Percentiles rank a stretch among this genome's conserved stretches.
These are phyloP conservation scores for Beauveria sp. DNA, from an alignment of 2,329 filamentous ascomycete species.

Conservation along the genomic window DNA sequence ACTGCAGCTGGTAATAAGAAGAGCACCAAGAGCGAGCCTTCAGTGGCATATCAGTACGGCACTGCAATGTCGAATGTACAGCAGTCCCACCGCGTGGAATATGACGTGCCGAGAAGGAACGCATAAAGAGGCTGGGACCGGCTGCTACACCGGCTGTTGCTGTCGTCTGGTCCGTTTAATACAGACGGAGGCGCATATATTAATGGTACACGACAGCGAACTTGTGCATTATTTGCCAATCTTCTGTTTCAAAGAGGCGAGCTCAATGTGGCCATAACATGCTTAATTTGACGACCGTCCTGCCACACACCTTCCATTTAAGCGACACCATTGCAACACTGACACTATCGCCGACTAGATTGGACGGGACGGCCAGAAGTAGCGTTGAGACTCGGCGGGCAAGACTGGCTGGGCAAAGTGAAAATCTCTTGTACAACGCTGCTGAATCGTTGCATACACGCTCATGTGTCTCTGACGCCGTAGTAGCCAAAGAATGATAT, in stretches of 20 bases:
- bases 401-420: not conserved
- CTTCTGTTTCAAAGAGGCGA: not conserved
- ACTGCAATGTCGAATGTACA: not conserved
- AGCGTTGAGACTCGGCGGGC: not conserved
- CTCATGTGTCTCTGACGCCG: not conserved
- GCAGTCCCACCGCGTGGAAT: not conserved
- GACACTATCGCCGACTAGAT: not conserved
- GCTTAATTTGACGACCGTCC: not conserved
- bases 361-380: slow-evolving; percentile 6
- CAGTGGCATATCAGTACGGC: not conserved
- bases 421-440: not conserved
- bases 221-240: not conserved
- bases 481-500: not conserved
- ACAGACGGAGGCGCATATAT: not conserved
- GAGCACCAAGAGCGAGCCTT: not conserved
- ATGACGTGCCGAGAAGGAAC: not conserved
- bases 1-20: not conserved
- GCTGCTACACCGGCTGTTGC: not conserved
- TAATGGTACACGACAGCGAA: not conserved
- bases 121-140: not conserved
- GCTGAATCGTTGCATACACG: too few species aligned
- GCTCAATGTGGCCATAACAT: not conserved
- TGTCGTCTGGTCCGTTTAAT: not conserved
- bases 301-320: not conserved
- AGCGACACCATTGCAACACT: not conserved